phyloP scores from a whole-genome alignment of 2,329 filamentous ascomycete genomes.

The Xylariaceae sp. region DNA sequence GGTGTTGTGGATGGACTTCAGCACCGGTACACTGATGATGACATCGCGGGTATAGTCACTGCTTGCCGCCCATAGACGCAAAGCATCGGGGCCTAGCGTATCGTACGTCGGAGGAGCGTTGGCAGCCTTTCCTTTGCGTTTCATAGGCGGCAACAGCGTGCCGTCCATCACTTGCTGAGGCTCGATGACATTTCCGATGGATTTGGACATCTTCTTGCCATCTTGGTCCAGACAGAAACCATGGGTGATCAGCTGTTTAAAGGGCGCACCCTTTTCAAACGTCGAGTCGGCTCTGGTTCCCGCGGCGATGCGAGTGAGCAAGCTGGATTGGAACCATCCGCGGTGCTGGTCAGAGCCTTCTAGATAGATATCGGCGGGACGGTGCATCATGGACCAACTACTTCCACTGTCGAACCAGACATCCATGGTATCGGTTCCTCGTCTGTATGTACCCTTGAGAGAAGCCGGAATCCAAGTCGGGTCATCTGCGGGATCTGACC shows the following conservation, averaged over 20 bases:
- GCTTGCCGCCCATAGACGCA: slow-evolving; percentile 86
- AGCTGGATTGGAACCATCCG: slow-evolving; percentile 96
- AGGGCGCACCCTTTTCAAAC: slow-evolving; percentile 54
- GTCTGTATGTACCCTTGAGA: slow-evolving; percentile 56
- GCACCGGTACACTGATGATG: slow-evolving; percentile 68
- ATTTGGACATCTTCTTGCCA: slow-evolving; percentile 99
- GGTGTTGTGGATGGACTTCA: slow-evolving; percentile 69
- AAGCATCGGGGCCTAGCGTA: slow-evolving; percentile 75
- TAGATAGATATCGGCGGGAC: slow-evolving; percentile 76
- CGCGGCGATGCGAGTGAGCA: slow-evolving; percentile 76
- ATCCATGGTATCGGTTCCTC: slow-evolving; percentile 95
- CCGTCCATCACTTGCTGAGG: slow-evolving; percentile 83
- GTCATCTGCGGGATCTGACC: slow-evolving; percentile 74
- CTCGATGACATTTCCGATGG: slow-evolving; percentile 79
- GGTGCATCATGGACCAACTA: slow-evolving; percentile 66
- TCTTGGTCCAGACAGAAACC: slow-evolving; percentile 86
- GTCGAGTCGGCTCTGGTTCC: slow-evolving; percentile 39
- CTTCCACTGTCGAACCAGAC: slow-evolving; percentile 99
- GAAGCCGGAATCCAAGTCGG: slow-evolving; percentile 67
- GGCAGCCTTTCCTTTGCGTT: slow-evolving; percentile 52
- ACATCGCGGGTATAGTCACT: slow-evolving; percentile 90
- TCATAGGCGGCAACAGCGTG: slow-evolving; percentile 65
- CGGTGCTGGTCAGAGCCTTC: slow-evolving; percentile 95
- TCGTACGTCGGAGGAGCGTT: slow-evolving; percentile 48
- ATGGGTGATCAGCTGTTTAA: slow-evolving; percentile 86